Evolutionary conservation across 1,284 basidiomycete genomes (phyloP).

Genomic region (Puccinia sorghi): DNA sequence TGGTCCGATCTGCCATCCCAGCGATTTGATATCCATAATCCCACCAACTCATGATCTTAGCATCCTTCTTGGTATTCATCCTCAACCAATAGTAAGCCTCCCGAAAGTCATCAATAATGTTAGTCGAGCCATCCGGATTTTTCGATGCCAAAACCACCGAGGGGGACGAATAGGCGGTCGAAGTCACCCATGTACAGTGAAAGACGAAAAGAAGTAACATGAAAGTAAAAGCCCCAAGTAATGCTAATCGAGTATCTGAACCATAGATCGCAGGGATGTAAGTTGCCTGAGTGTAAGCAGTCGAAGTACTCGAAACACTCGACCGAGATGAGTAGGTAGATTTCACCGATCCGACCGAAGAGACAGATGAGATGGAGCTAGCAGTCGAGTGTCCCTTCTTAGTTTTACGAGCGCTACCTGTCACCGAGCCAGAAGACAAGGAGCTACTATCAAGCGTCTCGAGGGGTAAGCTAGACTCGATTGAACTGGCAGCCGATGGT

Average conservation of each 20-base stretch:
- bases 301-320: constrained; percentile 39
- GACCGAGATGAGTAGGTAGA: constrained; percentile 62
- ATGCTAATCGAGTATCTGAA: constrained; percentile 75
- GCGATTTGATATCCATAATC: constrained; percentile 99
- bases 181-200: constrained; percentile 97
- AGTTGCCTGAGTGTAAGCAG: constrained; percentile 58
- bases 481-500: constrained; percentile 53
- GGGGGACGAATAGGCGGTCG: constrained; percentile 92
- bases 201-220: constrained; percentile 63
- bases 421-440: constrained; percentile 52
- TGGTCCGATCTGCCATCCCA: constrained; percentile 96
- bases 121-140: constrained; percentile 79
- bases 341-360: constrained; percentile 57
- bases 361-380: constrained; percentile 54
- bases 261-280: constrained; percentile 70
- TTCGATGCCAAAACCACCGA: constrained; percentile 89
- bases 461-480: constrained; percentile 57
- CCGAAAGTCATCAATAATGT: constrained; percentile 98
- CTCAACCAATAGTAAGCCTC: constrained; percentile 99
- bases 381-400: constrained; percentile 35
- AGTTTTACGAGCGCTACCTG: constrained; percentile 50
- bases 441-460: constrained; percentile 54
- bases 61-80: constrained; percentile 87
- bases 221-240: constrained; percentile 79
- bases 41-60: constrained; percentile 99